Percentiles rank a stretch among this genome's conserved stretches.
Evolutionary conservation across 306 rosid species (phyloP).

Genomic region (Mimosa bimucronata): DNA sequence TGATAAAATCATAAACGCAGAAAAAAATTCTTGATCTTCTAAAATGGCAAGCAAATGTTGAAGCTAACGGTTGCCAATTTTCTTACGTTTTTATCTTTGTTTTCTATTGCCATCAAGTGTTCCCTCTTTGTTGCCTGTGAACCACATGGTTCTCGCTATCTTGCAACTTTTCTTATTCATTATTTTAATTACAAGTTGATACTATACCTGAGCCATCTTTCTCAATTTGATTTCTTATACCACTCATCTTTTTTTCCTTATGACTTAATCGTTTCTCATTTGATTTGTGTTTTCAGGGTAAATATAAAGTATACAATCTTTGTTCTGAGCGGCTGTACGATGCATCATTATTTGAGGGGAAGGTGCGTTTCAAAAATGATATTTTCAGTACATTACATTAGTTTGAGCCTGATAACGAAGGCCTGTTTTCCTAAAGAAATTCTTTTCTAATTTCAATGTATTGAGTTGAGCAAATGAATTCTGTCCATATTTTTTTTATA

Average conservation of each 20-base stretch:
- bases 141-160: conserved; percentile 13
- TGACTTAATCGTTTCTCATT: conserved; percentile 10
- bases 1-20: neutral
- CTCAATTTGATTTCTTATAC: conserved; percentile 7
- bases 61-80: neutral
- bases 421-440: neutral
- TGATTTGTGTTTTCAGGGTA: conserved; percentile 63
- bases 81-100: conserved; percentile 20
- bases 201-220: conserved; percentile 23
- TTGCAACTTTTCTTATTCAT: conserved; percentile 18
- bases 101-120: neutral
- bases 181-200: conserved; percentile 6
- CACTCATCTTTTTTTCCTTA: conserved; percentile 24
- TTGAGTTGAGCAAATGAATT: neutral
- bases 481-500: neutral
- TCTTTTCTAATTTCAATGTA: neutral
- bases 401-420: conserved; percentile 4
- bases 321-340: conserved; percentile 98
- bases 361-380: conserved; percentile 59
- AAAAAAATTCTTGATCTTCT: neutral
- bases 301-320: conserved; percentile 96
- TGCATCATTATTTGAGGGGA: conserved; percentile 95
- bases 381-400: conserved; percentile 3
- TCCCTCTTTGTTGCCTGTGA: neutral
- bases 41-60: neutral